These are phyloP conservation scores for Lenzites betulinus DNA, from an alignment of 768 basidiomycete genomes.

Conservation along the genomic window DNA sequence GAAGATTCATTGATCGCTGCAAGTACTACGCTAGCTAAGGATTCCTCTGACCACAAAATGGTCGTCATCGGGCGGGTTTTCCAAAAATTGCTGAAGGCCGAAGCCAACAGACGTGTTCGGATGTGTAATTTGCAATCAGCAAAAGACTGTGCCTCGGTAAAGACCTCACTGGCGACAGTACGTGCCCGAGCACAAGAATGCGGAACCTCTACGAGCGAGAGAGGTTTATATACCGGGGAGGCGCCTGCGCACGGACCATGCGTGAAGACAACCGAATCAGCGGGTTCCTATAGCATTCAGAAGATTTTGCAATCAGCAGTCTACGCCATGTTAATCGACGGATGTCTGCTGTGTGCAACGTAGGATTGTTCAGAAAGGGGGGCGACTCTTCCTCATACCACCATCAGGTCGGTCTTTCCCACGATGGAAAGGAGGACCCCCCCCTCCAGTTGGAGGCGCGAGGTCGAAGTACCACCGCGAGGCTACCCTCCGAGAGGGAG, in stretches of 20 bases:
- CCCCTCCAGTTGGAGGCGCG: no score
- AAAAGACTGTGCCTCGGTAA: constrained; percentile 94
- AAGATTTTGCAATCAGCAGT: no score
- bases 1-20: not conserved
- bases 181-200: constrained; percentile 92
- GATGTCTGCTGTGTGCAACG: not conserved
- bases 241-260: constrained; percentile 56
- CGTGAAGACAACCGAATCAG: not conserved
- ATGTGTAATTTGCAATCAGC: constrained; percentile 98
- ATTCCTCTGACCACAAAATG: constrained; percentile 19
- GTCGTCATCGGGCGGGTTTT: constrained; percentile 36
- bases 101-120: constrained; percentile 92
- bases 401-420: no score
- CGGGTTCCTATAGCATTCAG: constrained; percentile 2
- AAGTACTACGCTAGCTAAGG: not conserved
- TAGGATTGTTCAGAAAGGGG: no score
- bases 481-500: no score
- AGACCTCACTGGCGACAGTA: constrained; percentile 95
- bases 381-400: no score
- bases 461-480: no score
- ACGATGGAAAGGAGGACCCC: no score
- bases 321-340: no score
- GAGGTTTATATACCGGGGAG: constrained; percentile 43
- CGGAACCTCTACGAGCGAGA: constrained; percentile 26
- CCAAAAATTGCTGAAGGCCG: constrained; percentile 92